Percentiles rank a stretch among this genome's conserved stretches.
phyloP scores from a whole-genome alignment of 352 stramenopile species.

The Globisporangium sylvaticum region DNA sequence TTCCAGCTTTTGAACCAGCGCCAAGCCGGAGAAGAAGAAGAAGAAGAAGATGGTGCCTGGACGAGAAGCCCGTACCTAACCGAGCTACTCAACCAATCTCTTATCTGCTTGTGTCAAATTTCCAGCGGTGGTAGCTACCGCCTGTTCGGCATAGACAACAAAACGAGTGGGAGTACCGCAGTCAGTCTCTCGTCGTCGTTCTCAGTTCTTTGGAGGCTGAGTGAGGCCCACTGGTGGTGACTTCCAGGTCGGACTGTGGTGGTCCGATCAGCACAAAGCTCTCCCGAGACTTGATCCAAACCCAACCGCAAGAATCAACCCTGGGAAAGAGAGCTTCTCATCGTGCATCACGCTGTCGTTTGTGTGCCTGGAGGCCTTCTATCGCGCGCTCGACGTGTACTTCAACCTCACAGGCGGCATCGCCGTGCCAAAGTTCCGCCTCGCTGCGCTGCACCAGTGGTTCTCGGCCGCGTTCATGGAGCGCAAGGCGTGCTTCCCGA shows the following conservation, averaged over 20 bases:
- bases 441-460: conserved; percentile 33
- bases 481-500: conserved; percentile 21
- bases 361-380: conserved; percentile 19
- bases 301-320: neutral
- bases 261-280: neutral
- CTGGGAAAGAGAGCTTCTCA: neutral
- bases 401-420: conserved; percentile 36
- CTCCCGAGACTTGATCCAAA: neutral
- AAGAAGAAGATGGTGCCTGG: neutral
- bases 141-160: too few species aligned
- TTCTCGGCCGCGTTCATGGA: conserved; percentile 30
- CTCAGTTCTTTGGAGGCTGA: conserved; percentile 3
- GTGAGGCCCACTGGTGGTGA: neutral
- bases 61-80: neutral
- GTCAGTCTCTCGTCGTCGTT: neutral
- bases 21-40: neutral
- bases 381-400: conserved; percentile 35
- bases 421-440: conserved; percentile 34
- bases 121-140: neutral
- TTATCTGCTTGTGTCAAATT: conserved; percentile 1
- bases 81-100: neutral
- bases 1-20: neutral
- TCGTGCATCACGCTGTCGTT: conserved; percentile 1
- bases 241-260: neutral
- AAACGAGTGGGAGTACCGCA: neutral